These are phyloP conservation scores for Aphanomyces invadans DNA, from an alignment of 352 stramenopile species.

Conservation along the genomic window DNA sequence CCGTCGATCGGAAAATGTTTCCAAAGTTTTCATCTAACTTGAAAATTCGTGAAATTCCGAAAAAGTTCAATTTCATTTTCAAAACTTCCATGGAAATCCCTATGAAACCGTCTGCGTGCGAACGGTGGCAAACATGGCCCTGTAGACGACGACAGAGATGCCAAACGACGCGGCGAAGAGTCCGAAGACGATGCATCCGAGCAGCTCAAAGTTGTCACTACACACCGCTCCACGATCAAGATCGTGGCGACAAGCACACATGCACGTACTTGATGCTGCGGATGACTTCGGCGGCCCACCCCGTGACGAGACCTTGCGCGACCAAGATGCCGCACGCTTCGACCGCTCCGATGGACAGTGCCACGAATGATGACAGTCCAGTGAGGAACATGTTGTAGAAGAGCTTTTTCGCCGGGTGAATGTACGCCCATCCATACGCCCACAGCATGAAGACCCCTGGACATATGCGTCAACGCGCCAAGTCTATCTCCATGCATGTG, in stretches of 20 bases:
- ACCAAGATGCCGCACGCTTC: conserved; percentile 18
- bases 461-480: no score
- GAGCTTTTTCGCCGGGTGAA: conserved; percentile 22
- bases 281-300: conserved; percentile 6
- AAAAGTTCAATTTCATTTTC: no score
- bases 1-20: no score
- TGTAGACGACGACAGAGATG: neutral
- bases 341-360: conserved; percentile 14
- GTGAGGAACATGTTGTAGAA: conserved; percentile 28
- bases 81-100: neutral
- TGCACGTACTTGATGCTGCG: conserved; percentile 14
- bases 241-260: neutral
- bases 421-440: conserved; percentile 24
- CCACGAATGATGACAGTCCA: conserved; percentile 14
- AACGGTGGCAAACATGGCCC: neutral
- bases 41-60: neutral
- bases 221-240: neutral
- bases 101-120: neutral
- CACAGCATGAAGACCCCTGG: conserved; percentile 26
- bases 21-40: neutral
- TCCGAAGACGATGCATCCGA: conserved; percentile 21
- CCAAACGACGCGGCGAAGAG: conserved; percentile 15
- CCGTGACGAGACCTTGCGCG: neutral
- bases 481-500: neutral
- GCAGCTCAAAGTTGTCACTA: conserved; percentile 25